phyloP scores from a whole-genome alignment of 257 asterid genomes.

The Solanum peruvianum region DNA sequence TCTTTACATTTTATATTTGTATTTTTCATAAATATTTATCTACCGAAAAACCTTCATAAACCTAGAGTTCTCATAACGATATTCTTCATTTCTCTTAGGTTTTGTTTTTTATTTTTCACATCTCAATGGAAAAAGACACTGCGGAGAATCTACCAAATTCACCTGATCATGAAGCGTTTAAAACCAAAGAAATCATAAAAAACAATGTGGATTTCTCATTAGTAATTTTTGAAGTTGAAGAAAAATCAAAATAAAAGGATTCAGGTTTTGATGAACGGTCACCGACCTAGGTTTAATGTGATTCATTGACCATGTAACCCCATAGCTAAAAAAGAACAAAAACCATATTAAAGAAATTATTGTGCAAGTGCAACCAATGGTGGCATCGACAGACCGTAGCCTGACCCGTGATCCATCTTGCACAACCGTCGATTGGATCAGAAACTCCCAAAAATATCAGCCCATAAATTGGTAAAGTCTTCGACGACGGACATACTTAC shows the following conservation, averaged over 20 bases:
- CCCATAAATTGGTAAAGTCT: too few relatives aligned
- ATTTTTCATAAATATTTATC: neutral
- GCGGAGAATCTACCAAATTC: neutral
- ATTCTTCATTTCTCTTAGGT: neutral
- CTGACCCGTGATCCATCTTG: too few relatives aligned
- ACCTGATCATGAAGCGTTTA: neutral
- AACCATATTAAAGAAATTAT: too few relatives aligned
- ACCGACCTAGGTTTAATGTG: neutral
- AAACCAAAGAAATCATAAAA: too few relatives aligned
- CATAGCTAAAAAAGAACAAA: too few relatives aligned
- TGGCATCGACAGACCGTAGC: too few relatives aligned
- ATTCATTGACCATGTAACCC: neutral
- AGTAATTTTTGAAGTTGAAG: neutral
- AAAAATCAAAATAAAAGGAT: too few relatives aligned
- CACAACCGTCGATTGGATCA: too few relatives aligned
- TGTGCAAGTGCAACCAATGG: too few relatives aligned
- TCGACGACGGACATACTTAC: too few relatives aligned
- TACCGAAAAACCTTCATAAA: neutral
- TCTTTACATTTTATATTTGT: neutral
- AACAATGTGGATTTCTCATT: neutral
- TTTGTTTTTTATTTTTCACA: neutral
- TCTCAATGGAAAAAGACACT: neutral
- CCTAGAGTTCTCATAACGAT: neutral
- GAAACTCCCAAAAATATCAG: too few relatives aligned
- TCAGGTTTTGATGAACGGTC: neutral